Base-by-base conservation (phyloP, 768 basidiomycete genomes). In the Podaxis sp. region DNA sequence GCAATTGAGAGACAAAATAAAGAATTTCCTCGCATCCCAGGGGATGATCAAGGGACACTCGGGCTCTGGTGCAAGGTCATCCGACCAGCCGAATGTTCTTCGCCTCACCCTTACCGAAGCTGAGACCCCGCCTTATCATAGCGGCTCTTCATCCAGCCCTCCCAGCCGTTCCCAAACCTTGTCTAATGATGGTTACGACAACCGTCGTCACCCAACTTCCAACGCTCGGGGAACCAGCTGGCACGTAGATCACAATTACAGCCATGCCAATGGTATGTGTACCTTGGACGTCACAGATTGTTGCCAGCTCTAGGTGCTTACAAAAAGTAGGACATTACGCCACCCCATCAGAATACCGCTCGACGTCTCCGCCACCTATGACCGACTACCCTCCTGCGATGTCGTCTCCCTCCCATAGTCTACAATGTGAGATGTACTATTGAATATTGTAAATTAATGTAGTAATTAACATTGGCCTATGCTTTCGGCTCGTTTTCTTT, bases 21-120 rank as follows among this genome's bases (percentile, higher is more conserved):
- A 92, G 75, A 73, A 75, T 1, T 90, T 90, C 68, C 80, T 93
- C 23, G 89, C 89, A 0, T 82, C 89, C 0, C 89, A 92, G 71
- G 91, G 91, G 51, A 90, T 92, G 89, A 92, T 93, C 73, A 93
- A 93, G 73, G 91, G 91, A 28, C 90, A 92, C 67, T 88, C 91
- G 18, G 88, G 88, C 59, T 76, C 87, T 27, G 86, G 83, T 1
- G 79, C 87, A 18, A 85, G 87, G 47, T 72, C 77, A 21, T 67
- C 77, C 37, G 87, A 87, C 1, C 81, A 81, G 36, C 81, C 78
- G 13, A 81, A 80, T 48, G 77, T 87, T 59, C 77, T 90, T 63
- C 72, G 76, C 67, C 74, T 89, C 68, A 66, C 74, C 62, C 73
- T 89, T 69, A 65, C 74, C 63, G 76, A 79, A 38, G 78, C 76